Conservation (phyloP, 495 filamentous ascomycete genomes). For the Aspergillus nidulans region DNA sequence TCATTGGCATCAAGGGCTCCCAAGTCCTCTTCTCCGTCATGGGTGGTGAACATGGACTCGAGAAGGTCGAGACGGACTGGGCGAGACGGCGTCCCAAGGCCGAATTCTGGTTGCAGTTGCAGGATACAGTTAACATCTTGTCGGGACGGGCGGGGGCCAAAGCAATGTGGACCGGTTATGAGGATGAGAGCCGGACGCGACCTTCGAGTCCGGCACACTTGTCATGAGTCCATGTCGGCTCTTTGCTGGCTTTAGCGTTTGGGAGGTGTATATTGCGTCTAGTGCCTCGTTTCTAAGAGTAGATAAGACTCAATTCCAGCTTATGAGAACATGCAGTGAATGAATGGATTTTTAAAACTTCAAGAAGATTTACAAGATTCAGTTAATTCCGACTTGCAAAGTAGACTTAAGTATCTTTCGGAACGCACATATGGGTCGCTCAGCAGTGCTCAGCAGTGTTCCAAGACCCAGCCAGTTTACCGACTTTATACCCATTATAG, state of each 20-base stretch:
- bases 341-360: not conserved
- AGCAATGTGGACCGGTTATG: constrained; percentile 28
- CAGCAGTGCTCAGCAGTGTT: too few relatives aligned
- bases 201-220: not conserved
- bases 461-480: too few relatives aligned
- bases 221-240: too few relatives aligned
- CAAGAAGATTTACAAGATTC: not conserved
- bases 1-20: constrained; percentile 91
- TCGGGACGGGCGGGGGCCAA: constrained; percentile 57
- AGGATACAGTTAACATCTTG: constrained; percentile 77
- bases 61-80: constrained; percentile 91
- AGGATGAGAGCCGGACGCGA: constrained; percentile 4
- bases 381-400: too few relatives aligned
- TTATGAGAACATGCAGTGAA: not conserved
- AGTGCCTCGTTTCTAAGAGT: too few relatives aligned
- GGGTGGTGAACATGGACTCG: constrained; percentile 56
- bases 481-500: too few relatives aligned
- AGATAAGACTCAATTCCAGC: not conserved
- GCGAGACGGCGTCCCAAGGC: constrained; percentile 74
- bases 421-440: too few relatives aligned
- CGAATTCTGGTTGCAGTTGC: constrained; percentile 81
- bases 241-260: not conserved
- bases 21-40: constrained; percentile 82
- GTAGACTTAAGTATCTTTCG: too few relatives aligned
- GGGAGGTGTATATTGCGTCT: too few relatives aligned